phyloP scores from a whole-genome alignment of 169 alveolate species.

The Plasmodium relictum region DNA sequence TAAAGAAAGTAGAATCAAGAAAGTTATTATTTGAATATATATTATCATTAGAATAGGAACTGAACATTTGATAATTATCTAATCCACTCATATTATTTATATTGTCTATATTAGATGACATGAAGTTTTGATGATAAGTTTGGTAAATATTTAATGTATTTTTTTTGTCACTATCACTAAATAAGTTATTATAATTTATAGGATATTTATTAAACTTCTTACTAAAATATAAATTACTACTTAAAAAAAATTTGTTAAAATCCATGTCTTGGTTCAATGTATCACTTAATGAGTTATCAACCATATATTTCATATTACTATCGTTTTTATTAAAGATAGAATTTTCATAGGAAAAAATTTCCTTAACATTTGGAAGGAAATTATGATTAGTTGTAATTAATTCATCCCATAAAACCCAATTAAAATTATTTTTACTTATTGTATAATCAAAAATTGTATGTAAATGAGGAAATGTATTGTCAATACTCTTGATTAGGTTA shows the following conservation, averaged over 20 bases:
- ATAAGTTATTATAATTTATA: constrained; percentile 64
- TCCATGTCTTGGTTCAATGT: constrained; percentile 53
- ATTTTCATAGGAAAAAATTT: constrained; percentile 61
- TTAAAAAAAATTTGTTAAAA: constrained; percentile 37
- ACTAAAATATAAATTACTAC: constrained; percentile 59
- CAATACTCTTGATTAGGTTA: constrained; percentile 51
- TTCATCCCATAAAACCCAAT: constrained; percentile 78
- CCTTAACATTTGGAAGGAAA: constrained; percentile 63
- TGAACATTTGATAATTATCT: constrained; percentile 59
- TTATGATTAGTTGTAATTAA: constrained; percentile 75
- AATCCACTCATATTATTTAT: constrained; percentile 28
- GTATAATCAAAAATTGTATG: constrained; percentile 73
- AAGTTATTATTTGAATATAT: constrained; percentile 36
- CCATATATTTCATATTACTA: constrained; percentile 58
- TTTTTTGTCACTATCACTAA: constrained; percentile 35
- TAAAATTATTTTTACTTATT: constrained; percentile 71
- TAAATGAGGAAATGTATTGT: constrained; percentile 61
- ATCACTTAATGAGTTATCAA: constrained; percentile 23
- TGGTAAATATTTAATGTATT: constrained; percentile 36
- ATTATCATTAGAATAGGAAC: constrained; percentile 40
- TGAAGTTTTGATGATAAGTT: constrained; percentile 50
- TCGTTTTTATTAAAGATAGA: constrained; percentile 45
- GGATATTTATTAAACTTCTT: constrained; percentile 70
- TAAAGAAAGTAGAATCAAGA: constrained; percentile 37
- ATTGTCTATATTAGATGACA: constrained; percentile 19